Evolutionary conservation across 352 stramenopile genomes (phyloP), one percentile per base, ranked within the genome.

Genomic region (Phytopythium cucurbitacearum): DNA sequence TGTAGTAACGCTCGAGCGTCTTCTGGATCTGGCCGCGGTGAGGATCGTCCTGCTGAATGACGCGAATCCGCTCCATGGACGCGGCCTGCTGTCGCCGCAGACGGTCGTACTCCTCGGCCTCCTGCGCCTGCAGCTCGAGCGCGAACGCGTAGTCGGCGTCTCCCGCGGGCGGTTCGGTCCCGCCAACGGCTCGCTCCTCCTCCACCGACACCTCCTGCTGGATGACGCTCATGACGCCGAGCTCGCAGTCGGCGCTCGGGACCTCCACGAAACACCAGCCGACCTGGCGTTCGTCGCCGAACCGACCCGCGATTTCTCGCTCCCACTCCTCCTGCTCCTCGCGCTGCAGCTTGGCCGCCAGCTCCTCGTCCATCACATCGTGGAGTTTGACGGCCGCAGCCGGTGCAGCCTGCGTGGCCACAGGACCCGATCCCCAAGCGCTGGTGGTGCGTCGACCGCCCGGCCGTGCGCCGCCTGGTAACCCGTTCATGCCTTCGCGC

Each of bases 181-280:
- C 44, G 32, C 67, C 60, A 49, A 80, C 62, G 47, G 73, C 52
- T 8, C 64, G 62, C 7, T 68, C 64, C 51, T 82, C 62, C 49
- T 77, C 59, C 40, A 76, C 67, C 37, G 73, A 70, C 32, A 89
- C 71, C 51, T 89, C 73, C 60, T 89, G 78, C 49, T 89, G 73
- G 11, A 87, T 67, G 56, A 87, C 76, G 52, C 76, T 87, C 78
- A 89, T 89, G 59, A 81, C 76, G 56, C 78, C 78, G 48, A 70
- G 70, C 35, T 79, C 64, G 56, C 54, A 56, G 51, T 67, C 73
- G 0, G 69, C 67, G 54, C 71, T 80, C n/a, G 78, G 76, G 13
- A 89, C 78, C 57, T 89, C 78, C 57, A 89, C 76, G 53, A 89
- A 89, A 48, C 78, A 89, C 76, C 76, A 89, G 48, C 73, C 78